These are phyloP conservation scores for Tothia fuscella DNA, from an alignment of 2,329 filamentous ascomycete genomes.

Conservation along the genomic window DNA sequence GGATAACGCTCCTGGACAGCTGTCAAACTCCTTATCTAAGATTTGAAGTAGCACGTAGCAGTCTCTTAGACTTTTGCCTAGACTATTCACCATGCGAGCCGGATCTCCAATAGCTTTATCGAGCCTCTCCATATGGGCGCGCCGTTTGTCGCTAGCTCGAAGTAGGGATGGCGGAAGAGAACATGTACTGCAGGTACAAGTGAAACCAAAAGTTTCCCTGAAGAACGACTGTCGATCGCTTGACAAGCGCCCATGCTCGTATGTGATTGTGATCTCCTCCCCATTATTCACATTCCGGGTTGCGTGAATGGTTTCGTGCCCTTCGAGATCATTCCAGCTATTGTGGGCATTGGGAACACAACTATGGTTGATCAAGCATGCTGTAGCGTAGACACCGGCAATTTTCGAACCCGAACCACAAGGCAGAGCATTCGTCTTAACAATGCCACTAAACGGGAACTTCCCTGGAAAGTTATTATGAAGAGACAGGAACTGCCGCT, in stretches of 20 bases:
- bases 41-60: conserved; percentile 19
- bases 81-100: conserved; percentile 15
- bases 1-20: conserved; percentile 16
- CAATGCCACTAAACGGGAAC: conserved; percentile 17
- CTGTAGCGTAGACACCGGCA: conserved; percentile 19
- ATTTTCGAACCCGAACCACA: conserved; percentile 17
- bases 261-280: conserved; percentile 17
- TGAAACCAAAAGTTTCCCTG: conserved; percentile 24
- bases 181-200: conserved; percentile 23
- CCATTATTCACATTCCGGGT: conserved; percentile 18
- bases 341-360: conserved; percentile 22
- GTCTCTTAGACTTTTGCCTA: conserved; percentile 19
- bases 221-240: conserved; percentile 12
- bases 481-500: conserved; percentile 17
- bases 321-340: conserved; percentile 17
- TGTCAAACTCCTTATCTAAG: conserved; percentile 18
- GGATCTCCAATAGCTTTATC: conserved; percentile 24
- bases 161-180: conserved; percentile 17
- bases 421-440: conserved; percentile 23
- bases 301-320: conserved; percentile 22
- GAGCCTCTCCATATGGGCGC: conserved; percentile 20
- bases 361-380: conserved; percentile 25
- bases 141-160: conserved; percentile 21
- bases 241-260: conserved; percentile 3
- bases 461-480: conserved; percentile 23